Conservation (phyloP, 495 filamentous ascomycete species). For the Copromyces sp. region DNA sequence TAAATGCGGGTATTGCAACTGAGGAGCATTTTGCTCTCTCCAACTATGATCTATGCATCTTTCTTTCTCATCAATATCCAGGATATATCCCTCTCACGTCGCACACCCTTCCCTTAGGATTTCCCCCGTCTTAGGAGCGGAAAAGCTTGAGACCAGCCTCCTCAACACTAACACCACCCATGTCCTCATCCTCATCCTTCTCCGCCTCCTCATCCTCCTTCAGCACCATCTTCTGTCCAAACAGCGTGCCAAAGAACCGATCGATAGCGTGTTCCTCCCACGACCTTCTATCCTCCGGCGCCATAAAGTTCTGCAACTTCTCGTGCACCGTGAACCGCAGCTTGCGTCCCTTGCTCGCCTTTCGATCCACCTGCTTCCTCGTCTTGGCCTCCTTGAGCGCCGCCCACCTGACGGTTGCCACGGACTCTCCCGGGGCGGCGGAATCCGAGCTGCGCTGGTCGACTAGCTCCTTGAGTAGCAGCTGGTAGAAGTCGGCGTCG, state of each 20-base stretch:
- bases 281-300: slow-evolving; percentile 64
- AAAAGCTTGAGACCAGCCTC: slow-evolving; percentile 72
- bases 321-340: slow-evolving; percentile 89
- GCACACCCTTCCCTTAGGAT: neutral
- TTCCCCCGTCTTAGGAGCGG: slow-evolving; percentile 30
- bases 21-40: neutral
- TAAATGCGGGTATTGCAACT: neutral
- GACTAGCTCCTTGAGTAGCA: slow-evolving; percentile 82
- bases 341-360: slow-evolving; percentile 91
- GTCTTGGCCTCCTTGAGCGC: slow-evolving; percentile 74
- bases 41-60: neutral
- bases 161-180: slow-evolving; percentile 45
- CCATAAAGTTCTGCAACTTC: slow-evolving; percentile 98
- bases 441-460: slow-evolving; percentile 65
- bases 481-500: slow-evolving; percentile 87
- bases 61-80: neutral
- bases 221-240: slow-evolving; percentile 68
- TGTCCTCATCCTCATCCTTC: slow-evolving; percentile 41
- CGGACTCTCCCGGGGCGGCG: slow-evolving; percentile 31
- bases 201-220: slow-evolving; percentile 52
- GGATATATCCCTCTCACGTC: neutral
- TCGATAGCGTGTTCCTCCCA: slow-evolving; percentile 75
- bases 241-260: slow-evolving; percentile 79
- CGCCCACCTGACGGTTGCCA: slow-evolving; percentile 42
- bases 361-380: slow-evolving; percentile 77